A percentile compares a stretch with the other conserved stretches of the same genome.
Conservation (phyloP, 1,284 basidiomycete species). For the Rhodotorula glutinis region DNA sequence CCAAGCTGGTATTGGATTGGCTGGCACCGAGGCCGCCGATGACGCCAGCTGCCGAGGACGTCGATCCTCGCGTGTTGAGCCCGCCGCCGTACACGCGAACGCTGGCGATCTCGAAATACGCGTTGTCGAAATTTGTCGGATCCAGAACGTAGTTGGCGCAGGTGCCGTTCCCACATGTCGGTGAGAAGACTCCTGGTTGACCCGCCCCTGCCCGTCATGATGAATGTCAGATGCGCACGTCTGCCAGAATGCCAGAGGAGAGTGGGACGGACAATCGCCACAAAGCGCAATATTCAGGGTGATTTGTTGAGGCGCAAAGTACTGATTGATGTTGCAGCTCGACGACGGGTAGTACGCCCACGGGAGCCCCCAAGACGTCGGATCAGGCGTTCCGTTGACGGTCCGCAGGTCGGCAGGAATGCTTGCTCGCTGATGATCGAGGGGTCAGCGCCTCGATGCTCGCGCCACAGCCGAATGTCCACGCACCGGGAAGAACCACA, state of each 20-base stretch:
- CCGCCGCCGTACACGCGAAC: slow-evolving; percentile 16
- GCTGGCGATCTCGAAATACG: slow-evolving; percentile 30
- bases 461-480: too few relatives aligned
- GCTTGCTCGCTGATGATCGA: slow-evolving; percentile 1
- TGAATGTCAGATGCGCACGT: neutral
- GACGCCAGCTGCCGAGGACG: neutral
- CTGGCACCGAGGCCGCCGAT: slow-evolving; percentile 5
- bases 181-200: slow-evolving; percentile 20
- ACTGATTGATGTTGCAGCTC: slow-evolving; percentile 25
- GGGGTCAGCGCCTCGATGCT: too few relatives aligned
- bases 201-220: slow-evolving; percentile 25
- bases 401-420: slow-evolving; percentile 22
- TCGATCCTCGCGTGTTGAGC: slow-evolving; percentile 1
- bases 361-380: slow-evolving; percentile 21
- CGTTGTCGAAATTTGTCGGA: slow-evolving; percentile 20
- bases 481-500: slow-evolving; percentile 31
- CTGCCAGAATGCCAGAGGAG: too few relatives aligned
- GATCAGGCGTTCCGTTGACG: slow-evolving; percentile 10
- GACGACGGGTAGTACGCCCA: slow-evolving; percentile 15
- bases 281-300: slow-evolving; percentile 29
- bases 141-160: slow-evolving; percentile 22
- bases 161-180: slow-evolving; percentile 7
- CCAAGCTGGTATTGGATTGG: neutral
- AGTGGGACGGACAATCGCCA: slow-evolving; percentile 15
- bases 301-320: slow-evolving; percentile 27